phyloP scores from a whole-genome alignment of 805 yeast species.

The Candida boleticola region DNA sequence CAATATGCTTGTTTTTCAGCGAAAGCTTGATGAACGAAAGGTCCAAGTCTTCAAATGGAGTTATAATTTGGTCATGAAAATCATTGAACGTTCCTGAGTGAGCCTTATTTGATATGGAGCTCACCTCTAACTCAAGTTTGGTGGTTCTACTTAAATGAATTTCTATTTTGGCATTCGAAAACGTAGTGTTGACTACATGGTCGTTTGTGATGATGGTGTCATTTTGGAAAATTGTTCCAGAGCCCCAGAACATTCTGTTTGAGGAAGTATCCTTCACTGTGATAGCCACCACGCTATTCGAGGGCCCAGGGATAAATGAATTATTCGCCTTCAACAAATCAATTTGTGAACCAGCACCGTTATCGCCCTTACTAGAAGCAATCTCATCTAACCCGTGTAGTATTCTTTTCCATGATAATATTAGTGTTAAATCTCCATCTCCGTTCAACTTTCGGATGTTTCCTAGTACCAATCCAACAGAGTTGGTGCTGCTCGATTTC shows the following conservation, averaged over 20 bases:
- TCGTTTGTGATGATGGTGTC: slow-evolving; percentile 37
- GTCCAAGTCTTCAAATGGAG: slow-evolving; percentile 35
- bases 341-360: background rate
- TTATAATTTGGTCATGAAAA: slow-evolving; percentile 18
- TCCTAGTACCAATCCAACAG: slow-evolving; percentile 39
- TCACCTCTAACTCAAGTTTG: background rate
- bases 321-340: background rate
- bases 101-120: background rate
- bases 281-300: background rate
- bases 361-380: background rate
- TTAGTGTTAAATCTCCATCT: slow-evolving; percentile 42
- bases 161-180: slow-evolving; percentile 4
- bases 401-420: slow-evolving; percentile 27
- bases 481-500: background rate
- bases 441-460: slow-evolving; percentile 39
- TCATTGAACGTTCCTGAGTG: background rate
- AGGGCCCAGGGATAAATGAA: background rate
- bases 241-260: slow-evolving; percentile 38
- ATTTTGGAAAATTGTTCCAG: slow-evolving; percentile 34
- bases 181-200: slow-evolving; percentile 32
- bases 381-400: slow-evolving; percentile 2
- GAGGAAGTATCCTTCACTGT: slow-evolving; percentile 1
- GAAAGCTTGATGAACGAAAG: slow-evolving; percentile 34
- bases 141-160: slow-evolving; percentile 5
- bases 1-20: slow-evolving; percentile 2